Base-by-base conservation (phyloP, 2,329 filamentous ascomycete species). In the Trichoderma hamatum region DNA sequence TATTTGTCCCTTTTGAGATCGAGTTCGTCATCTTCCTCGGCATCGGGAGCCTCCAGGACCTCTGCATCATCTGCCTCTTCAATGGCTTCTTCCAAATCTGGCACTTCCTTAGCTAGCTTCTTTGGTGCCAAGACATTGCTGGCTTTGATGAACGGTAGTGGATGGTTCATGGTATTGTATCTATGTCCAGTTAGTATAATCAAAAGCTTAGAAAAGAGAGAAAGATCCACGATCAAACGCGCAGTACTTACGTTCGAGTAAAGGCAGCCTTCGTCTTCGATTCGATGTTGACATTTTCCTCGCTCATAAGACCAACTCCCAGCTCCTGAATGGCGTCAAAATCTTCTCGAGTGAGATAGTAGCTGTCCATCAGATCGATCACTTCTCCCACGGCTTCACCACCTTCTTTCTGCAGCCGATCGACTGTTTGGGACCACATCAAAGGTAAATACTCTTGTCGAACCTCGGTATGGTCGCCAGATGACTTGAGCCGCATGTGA, bases 361-460 rank as follows among this genome's bases (percentile, higher is more conserved):
- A 99, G 77, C 91, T 94, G 77, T 99, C 96, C 96, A 99, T 98
- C 66, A 97, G 85, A 66, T 96, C 89, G 75, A 99, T 99, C 66
- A 97, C 90, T 2, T 92, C 90, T 1, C 88, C 85, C 5, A 97
- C 91, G 9, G 87, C 87, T 1, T 96, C 94, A 75, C 93, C 96
- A 74, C 96, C 96, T 69, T 96, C 90, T 0, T 83, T 78, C 74
- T 93, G 87, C 66, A 99, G 83, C 69, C 88, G 86, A 74, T 91
- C 89, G 72, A 97, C 85, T 26, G 95, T 85, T 75, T 90, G 88
- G 56, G 91, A 87, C 93, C 95, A 98, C 1, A 99, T 84, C 1
- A 94, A 83, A 1, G 96, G 96, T 73, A 99, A 81, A 75, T 99
- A 99, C 76, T 97, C 92, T 79, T 99, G 95, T 51, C 96, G 91